phyloP scores from a whole-genome alignment of 768 basidiomycete genomes.

The Coprinopsis cinerea region DNA sequence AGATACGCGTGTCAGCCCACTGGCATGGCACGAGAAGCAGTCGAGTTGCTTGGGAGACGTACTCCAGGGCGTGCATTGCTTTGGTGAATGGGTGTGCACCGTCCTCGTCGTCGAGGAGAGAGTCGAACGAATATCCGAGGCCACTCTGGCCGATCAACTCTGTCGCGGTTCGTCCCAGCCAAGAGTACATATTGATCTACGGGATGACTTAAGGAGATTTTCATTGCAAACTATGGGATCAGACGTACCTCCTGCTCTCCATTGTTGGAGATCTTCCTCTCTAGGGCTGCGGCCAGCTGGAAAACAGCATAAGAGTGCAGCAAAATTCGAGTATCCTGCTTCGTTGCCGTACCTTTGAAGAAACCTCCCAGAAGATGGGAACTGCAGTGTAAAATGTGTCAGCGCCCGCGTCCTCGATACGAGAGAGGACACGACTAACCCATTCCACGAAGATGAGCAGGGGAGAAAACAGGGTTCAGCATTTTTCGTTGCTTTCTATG shows the following conservation, averaged over 20 bases:
- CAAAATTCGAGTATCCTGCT: too few species aligned
- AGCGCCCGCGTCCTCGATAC: background rate
- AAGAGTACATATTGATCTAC: slow-evolving; percentile 15
- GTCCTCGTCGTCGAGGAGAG: slow-evolving; percentile 20
- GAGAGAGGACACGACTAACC: slow-evolving; percentile 10
- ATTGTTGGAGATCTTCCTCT: too few species aligned
- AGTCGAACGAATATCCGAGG: slow-evolving; percentile 28
- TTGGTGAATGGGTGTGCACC: slow-evolving; percentile 22
- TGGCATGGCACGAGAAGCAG: background rate
- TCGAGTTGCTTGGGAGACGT: slow-evolving; percentile 14
- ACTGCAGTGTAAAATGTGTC: slow-evolving; percentile 11
- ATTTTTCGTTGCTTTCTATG: slow-evolving; percentile 39
- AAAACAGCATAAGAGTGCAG: too few species aligned
- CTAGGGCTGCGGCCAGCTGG: too few species aligned
- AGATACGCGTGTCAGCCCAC: too few species aligned
- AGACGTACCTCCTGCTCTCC: slow-evolving; percentile 26
- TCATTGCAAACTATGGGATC: background rate
- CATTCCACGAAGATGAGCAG: slow-evolving; percentile 33
- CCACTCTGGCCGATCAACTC: slow-evolving; percentile 28
- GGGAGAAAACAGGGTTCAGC: slow-evolving; percentile 40
- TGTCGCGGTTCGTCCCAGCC: slow-evolving; percentile 25
- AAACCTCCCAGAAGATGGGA: slow-evolving; percentile 24
- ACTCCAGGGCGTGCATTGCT: slow-evolving; percentile 24
- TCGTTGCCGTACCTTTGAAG: slow-evolving; percentile 20
- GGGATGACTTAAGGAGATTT: slow-evolving; percentile 6